A percentile compares a stretch with the other conserved stretches of the same genome.
Conservation (phyloP, 345 rosid genomes). For the Rhodamnia rubescens region DNA sequence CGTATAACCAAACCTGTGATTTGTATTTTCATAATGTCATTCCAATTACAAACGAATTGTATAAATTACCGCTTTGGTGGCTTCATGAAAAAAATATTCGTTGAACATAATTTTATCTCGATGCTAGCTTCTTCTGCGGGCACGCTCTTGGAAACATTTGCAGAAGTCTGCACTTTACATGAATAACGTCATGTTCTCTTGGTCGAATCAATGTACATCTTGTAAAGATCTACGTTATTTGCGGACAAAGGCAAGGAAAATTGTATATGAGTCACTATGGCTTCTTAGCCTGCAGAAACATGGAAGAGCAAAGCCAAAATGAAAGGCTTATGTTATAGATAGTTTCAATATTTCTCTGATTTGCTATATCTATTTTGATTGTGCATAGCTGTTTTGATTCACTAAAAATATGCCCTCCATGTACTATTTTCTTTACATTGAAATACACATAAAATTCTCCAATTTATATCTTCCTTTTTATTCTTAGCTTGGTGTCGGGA, state of each 20-base stretch:
- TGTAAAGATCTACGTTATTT: not conserved
- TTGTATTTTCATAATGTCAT: not conserved
- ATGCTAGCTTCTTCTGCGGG: not conserved
- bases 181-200: not conserved
- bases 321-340: not conserved
- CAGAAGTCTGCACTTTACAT: not conserved
- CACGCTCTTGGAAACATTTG: not conserved
- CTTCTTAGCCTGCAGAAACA: not conserved
- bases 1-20: not conserved
- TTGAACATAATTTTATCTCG: not conserved
- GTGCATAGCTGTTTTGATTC: no score
- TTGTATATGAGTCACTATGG: not conserved
- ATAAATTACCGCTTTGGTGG: not conserved
- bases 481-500: no score
- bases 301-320: not conserved
- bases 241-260: not conserved
- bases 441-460: no score
- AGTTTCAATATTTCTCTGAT: no score
- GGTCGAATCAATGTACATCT: not conserved
- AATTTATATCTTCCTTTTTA: no score
- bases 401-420: no score
- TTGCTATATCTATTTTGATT: no score
- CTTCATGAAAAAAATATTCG: not conserved
- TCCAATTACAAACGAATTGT: not conserved
- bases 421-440: no score